Percentiles rank a stretch among this genome's conserved stretches.
These are phyloP conservation scores for Phytophthora boehmeriae DNA, from an alignment of 352 stramenopile species.

Conservation along the genomic window DNA sequence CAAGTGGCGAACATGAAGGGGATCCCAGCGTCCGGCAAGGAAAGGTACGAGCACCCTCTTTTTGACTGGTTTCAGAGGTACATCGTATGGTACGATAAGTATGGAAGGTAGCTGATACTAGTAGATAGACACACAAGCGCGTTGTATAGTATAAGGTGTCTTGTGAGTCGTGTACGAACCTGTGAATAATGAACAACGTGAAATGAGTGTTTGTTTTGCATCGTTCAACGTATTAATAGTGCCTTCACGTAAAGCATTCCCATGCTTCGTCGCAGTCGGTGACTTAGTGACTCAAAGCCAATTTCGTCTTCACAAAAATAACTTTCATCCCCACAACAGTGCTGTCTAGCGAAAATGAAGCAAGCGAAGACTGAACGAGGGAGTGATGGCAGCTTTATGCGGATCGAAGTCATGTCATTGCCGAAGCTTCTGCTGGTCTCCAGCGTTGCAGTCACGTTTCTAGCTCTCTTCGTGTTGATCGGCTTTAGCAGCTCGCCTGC, in stretches of 20 bases:
- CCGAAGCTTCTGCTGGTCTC: conserved; percentile 52
- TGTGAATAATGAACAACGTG: too few species aligned
- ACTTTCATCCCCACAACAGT: neutral
- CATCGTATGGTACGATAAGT: too few species aligned
- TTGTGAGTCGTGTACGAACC: too few species aligned
- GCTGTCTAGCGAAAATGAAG: conserved; percentile 30
- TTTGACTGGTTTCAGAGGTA: too few species aligned
- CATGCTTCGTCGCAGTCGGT: too few species aligned
- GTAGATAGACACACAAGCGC: too few species aligned
- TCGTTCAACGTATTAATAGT: conserved; percentile 17
- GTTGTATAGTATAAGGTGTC: too few species aligned
- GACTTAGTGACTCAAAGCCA: neutral
- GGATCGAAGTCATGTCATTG: conserved; percentile 66
- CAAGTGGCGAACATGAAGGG: too few species aligned
- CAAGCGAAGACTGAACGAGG: conserved; percentile 10
- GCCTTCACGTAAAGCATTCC: conserved; percentile 33
- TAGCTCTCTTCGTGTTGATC: conserved; percentile 53
- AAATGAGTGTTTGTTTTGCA: too few species aligned
- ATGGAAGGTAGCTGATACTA: too few species aligned
- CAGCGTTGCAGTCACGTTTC: conserved; percentile 30
- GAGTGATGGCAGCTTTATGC: conserved; percentile 62
- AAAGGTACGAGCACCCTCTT: too few species aligned
- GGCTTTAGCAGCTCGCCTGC: conserved; percentile 45
- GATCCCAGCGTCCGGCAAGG: too few species aligned
- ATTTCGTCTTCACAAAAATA: neutral